Evolutionary conservation across 768 basidiomycete genomes (phyloP).

Genomic region (Kwoniella shandongensis): DNA sequence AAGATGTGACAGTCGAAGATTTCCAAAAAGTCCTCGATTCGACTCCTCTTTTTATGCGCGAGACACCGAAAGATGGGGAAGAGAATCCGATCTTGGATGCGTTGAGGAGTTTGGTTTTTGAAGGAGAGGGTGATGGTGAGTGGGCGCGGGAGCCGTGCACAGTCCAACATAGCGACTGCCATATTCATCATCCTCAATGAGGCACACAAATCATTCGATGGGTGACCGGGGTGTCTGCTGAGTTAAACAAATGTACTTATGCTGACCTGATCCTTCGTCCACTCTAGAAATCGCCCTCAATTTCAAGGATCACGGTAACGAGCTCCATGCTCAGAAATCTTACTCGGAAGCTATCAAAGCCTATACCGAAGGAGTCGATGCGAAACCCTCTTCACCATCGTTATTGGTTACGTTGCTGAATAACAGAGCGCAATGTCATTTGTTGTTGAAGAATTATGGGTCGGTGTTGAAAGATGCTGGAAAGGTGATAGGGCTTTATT

Average conservation of each 20-base stretch:
- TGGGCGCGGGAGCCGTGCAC: conserved; percentile 30
- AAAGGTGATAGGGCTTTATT: conserved; percentile 36
- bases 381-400: conserved; percentile 67
- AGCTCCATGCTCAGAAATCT: conserved; percentile 83
- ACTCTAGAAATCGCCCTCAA: conserved; percentile 77
- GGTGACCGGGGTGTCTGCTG: too few relatives aligned
- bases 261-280: not conserved
- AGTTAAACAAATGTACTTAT: too few relatives aligned
- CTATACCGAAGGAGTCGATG: conserved; percentile 86
- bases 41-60: conserved; percentile 89
- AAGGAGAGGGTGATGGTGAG: conserved; percentile 92
- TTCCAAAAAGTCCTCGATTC: conserved; percentile 59
- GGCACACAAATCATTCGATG: too few relatives aligned
- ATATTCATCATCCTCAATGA: too few relatives aligned
- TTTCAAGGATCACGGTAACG: conserved; percentile 95
- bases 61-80: conserved; percentile 69
- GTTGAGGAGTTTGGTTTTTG: conserved; percentile 77
- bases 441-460: conserved; percentile 86
- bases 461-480: conserved; percentile 70
- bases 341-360: conserved; percentile 84
- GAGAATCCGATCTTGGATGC: conserved; percentile 72
- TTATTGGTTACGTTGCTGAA: conserved; percentile 63
- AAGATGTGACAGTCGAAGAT: conserved; percentile 40
- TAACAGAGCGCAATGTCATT: conserved; percentile 91
- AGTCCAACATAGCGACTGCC: too few relatives aligned